Percentiles rank a stretch among this genome's conserved stretches.
These are phyloP conservation scores for Lachancea meyersii DNA, from an alignment of 805 yeast species.

Conservation along the genomic window DNA sequence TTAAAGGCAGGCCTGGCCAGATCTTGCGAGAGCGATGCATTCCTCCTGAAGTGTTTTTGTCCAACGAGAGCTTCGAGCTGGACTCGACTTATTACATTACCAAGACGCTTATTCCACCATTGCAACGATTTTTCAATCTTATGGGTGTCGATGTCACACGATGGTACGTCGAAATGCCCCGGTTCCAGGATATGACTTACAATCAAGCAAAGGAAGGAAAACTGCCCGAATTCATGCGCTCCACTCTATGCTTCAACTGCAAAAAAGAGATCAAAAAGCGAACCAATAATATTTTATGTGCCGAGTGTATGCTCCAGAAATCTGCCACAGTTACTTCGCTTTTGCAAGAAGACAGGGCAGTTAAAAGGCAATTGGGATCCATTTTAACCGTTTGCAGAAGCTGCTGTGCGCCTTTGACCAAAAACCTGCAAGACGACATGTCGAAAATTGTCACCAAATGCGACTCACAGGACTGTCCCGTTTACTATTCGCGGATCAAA, in stretches of 20 bases:
- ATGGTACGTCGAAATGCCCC: slow-evolving; percentile 75
- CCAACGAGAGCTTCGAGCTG: slow-evolving; percentile 38
- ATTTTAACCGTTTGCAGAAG: slow-evolving; percentile 34
- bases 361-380: slow-evolving; percentile 28
- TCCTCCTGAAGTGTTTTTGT: slow-evolving; percentile 68
- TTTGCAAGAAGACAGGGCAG: slow-evolving; percentile 4
- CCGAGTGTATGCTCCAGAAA: slow-evolving; percentile 1
- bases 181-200: slow-evolving; percentile 13
- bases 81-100: slow-evolving; percentile 84
- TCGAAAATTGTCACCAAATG: slow-evolving; percentile 37
- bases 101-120: slow-evolving; percentile 81
- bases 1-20: slow-evolving; percentile 48
- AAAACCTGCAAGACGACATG: slow-evolving; percentile 25
- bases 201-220: slow-evolving; percentile 2
- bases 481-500: slow-evolving; percentile 50
- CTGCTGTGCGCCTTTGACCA: slow-evolving; percentile 30
- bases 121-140: slow-evolving; percentile 74
- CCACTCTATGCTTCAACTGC: slow-evolving; percentile 30
- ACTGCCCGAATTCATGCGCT: slow-evolving; percentile 20
- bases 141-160: slow-evolving; percentile 71
- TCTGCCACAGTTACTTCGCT: slow-evolving; percentile 4
- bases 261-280: slow-evolving; percentile 21
- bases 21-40: slow-evolving; percentile 71
- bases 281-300: slow-evolving; percentile 30
- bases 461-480: slow-evolving; percentile 57